Evolutionary conservation across 495 filamentous ascomycete genomes (phyloP).

Genomic region (Penicillium parvum): DNA sequence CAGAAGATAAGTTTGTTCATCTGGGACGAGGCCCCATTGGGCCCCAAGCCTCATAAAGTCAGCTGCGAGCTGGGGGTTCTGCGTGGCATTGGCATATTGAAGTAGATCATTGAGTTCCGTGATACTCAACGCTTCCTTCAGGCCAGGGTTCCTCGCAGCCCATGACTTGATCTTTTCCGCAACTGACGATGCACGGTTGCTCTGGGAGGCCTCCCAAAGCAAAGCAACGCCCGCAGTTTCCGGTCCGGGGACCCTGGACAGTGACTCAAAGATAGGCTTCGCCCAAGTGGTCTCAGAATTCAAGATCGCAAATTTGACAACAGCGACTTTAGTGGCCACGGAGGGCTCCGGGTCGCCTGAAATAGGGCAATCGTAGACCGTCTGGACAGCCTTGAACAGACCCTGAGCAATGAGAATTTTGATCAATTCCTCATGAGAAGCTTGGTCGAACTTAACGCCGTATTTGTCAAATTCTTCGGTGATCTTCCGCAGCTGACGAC

Average conservation of each 20-base stretch:
- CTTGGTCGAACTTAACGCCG: constrained; percentile 32
- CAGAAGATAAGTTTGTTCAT: constrained; percentile 63
- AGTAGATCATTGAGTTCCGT: constrained; percentile 71
- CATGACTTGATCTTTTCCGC: constrained; percentile 58
- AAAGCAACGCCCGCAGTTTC: constrained; percentile 63
- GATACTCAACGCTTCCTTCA: constrained; percentile 52
- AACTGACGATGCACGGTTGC: constrained; percentile 65
- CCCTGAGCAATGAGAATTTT: constrained; percentile 35
- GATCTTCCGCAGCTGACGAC: constrained; percentile 37
- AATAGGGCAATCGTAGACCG: constrained; percentile 56
- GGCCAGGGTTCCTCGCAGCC: constrained; percentile 34
- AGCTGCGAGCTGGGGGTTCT: constrained; percentile 67
- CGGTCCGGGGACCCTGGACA: constrained; percentile 49
- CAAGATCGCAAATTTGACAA: constrained; percentile 54
- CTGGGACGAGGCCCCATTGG: constrained; percentile 57
- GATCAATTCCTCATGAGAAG: constrained; percentile 36
- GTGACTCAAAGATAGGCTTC: constrained; percentile 53
- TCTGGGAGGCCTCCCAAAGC: constrained; percentile 70
- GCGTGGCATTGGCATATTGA: constrained; percentile 62
- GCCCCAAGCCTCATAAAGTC: constrained; percentile 62
- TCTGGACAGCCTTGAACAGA: constrained; percentile 33
- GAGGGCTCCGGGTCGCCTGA: constrained; percentile 35
- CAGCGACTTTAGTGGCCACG: constrained; percentile 40
- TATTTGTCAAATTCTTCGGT: constrained; percentile 25
- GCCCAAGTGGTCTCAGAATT: constrained; percentile 62